Conservation (phyloP, 495 filamentous ascomycete species). For the Penicillium bovifimosum region DNA sequence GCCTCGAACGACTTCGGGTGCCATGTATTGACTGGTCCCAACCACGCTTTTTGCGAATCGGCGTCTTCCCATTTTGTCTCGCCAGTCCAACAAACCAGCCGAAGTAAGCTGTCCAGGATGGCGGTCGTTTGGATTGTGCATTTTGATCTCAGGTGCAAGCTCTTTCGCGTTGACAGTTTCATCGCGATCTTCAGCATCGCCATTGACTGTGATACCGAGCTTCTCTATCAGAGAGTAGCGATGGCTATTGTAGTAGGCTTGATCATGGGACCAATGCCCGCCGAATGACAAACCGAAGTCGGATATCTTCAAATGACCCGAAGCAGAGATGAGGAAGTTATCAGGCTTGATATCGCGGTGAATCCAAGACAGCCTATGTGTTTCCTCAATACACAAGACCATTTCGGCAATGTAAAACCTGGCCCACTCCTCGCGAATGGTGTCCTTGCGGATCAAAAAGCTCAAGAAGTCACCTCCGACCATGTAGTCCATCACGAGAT, state of each 20-base stretch:
- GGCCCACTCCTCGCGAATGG: conserved; percentile 69
- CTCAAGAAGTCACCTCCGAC: conserved; percentile 90
- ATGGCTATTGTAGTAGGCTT: conserved; percentile 76
- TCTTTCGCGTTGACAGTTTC: conserved; percentile 37
- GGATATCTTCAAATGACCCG: conserved; percentile 88
- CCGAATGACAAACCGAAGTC: conserved; percentile 95
- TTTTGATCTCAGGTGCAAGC: background rate
- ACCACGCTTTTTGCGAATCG: conserved; percentile 79
- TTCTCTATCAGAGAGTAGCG: conserved; percentile 69
- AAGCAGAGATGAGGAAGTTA: conserved; percentile 85
- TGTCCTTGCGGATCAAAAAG: conserved; percentile 73
- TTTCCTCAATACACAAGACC: conserved; percentile 90
- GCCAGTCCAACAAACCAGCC: conserved; percentile 60
- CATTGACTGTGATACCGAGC: conserved; percentile 66
- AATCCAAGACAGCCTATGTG: conserved; percentile 80
- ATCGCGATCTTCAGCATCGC: conserved; percentile 66
- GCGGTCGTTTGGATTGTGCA: conserved; percentile 9
- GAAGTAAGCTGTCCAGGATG: conserved; percentile 13
- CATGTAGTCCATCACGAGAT: conserved; percentile 97
- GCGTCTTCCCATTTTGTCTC: conserved; percentile 68
- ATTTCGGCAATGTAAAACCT: conserved; percentile 91
- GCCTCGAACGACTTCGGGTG: conserved; percentile 83
- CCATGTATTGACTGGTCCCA: conserved; percentile 97
- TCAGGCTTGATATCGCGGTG: conserved; percentile 96
- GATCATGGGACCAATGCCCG: conserved; percentile 89